phyloP scores from a whole-genome alignment of 2,329 filamentous ascomycete species.

The Alternaria triticimaculans region DNA sequence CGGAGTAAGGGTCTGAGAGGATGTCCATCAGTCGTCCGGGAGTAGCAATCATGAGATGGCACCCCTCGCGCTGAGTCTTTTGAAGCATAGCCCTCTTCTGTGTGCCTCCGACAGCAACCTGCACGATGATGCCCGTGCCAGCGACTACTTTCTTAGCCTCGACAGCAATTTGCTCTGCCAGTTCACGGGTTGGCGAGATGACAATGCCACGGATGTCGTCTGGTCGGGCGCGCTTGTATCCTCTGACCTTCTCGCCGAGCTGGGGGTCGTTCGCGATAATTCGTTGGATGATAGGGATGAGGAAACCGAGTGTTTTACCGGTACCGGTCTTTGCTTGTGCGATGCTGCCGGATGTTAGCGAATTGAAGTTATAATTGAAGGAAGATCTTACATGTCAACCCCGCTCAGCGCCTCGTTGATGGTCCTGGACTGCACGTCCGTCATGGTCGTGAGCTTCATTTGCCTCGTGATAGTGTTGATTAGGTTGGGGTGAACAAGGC shows the following conservation, averaged over 20 bases:
- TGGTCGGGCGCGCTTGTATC: conserved; percentile 51
- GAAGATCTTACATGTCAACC: conserved; percentile 73
- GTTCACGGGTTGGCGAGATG: conserved; percentile 68
- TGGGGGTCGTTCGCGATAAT: conserved; percentile 70
- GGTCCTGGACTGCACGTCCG: conserved; percentile 85
- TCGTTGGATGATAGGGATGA: conserved; percentile 83
- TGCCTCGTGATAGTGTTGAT: conserved; percentile 71
- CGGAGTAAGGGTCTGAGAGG: conserved; percentile 68
- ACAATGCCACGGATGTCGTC: conserved; percentile 66
- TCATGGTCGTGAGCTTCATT: conserved; percentile 86
- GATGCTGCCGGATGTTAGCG: conserved; percentile 53
- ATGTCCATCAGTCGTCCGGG: conserved; percentile 88
- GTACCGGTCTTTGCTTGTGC: conserved; percentile 97
- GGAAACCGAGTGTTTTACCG: conserved; percentile 93
- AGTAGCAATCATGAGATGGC: conserved; percentile 88
- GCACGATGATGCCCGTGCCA: conserved; percentile 71
- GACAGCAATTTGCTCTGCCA: conserved; percentile 68
- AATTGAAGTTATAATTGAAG: not conserved
- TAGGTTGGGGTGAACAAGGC: conserved; percentile 68
- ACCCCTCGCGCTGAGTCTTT: conserved; percentile 75
- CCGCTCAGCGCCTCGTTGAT: conserved; percentile 82
- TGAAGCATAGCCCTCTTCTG: conserved; percentile 73
- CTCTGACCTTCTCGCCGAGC: conserved; percentile 59
- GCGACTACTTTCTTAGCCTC: conserved; percentile 75
- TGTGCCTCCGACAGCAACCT: conserved; percentile 91